Percentiles rank a stretch among this genome's conserved stretches.
Evolutionary conservation across 2,329 filamentous ascomycete species (phyloP).

Genomic region (Fusarium bactridioides): DNA sequence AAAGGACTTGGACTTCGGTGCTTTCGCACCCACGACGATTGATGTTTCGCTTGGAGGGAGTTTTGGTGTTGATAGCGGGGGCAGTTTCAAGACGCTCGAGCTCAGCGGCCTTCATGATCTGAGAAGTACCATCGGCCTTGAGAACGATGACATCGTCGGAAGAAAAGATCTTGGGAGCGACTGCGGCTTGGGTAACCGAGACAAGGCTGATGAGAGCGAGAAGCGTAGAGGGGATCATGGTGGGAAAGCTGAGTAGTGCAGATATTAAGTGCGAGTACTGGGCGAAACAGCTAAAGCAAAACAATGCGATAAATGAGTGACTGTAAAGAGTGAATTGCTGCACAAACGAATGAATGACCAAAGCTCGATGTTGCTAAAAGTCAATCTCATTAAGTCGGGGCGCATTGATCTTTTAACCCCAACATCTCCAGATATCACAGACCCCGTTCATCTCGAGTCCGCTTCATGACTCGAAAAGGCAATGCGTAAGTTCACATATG

Average conservation of each 20-base stretch:
- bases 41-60: neutral
- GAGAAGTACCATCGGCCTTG: slow-evolving; percentile 20
- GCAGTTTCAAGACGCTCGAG: slow-evolving; percentile 26
- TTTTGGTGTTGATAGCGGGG: neutral
- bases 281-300: neutral
- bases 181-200: slow-evolving; percentile 26
- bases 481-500: slow-evolving; percentile 3
- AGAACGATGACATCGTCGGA: slow-evolving; percentile 33
- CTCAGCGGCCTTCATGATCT: slow-evolving; percentile 34
- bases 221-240: slow-evolving; percentile 26
- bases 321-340: neutral
- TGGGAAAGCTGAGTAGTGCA: neutral
- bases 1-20: slow-evolving; percentile 29
- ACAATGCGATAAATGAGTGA: neutral
- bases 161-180: slow-evolving; percentile 1
- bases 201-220: slow-evolving; percentile 23
- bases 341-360: neutral
- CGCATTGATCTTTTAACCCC: slow-evolving; percentile 5
- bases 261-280: neutral
- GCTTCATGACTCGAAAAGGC: neutral
- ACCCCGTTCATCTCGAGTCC: neutral
- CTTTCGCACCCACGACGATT: slow-evolving; percentile 24
- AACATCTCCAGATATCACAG: neutral
- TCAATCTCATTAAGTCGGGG: neutral
- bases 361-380: neutral